phyloP scores from a whole-genome alignment of 2,329 filamentous ascomycete species.

The Trichoderma sp. region DNA sequence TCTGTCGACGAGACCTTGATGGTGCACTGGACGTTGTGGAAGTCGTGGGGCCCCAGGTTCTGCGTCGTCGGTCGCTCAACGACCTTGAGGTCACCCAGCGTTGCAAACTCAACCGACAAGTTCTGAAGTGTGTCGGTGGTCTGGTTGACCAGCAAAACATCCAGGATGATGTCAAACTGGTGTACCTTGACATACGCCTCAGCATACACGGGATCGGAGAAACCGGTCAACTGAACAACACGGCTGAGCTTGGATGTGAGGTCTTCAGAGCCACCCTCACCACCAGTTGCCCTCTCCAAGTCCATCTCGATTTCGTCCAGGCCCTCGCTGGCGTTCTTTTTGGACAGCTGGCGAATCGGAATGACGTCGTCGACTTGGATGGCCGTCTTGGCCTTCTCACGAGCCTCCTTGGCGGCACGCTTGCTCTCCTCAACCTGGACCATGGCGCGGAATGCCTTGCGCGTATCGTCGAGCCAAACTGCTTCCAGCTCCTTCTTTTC shows the following conservation, averaged over 20 bases:
- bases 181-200: constrained; percentile 98
- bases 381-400: constrained; percentile 88
- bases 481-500: constrained; percentile 86
- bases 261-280: constrained; percentile 78
- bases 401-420: constrained; percentile 88
- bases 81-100: constrained; percentile 93
- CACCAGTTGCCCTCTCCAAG: constrained; percentile 89
- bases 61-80: constrained; percentile 95
- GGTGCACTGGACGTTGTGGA: constrained; percentile 96
- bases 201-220: constrained; percentile 97
- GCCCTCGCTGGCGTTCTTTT: constrained; percentile 81
- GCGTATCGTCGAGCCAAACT: constrained; percentile 90
- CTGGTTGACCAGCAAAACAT: constrained; percentile 95
- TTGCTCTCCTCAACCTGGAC: constrained; percentile 98
- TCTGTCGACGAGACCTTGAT: constrained; percentile 99
- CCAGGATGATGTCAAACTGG: constrained; percentile 96
- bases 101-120: constrained; percentile 97
- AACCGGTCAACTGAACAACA: constrained; percentile 94
- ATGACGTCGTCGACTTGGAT: constrained; percentile 96
- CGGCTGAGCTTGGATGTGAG: constrained; percentile 90
- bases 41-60: constrained; percentile 91
- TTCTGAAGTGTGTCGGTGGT: constrained; percentile 96
- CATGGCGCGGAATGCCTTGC: constrained; percentile 95
- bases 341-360: constrained; percentile 84
- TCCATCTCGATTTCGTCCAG: constrained; percentile 84